Evolutionary conservation across 1,139 yeast genomes (phyloP).

Genomic region (Kurtzmaniella quercitrusa): DNA sequence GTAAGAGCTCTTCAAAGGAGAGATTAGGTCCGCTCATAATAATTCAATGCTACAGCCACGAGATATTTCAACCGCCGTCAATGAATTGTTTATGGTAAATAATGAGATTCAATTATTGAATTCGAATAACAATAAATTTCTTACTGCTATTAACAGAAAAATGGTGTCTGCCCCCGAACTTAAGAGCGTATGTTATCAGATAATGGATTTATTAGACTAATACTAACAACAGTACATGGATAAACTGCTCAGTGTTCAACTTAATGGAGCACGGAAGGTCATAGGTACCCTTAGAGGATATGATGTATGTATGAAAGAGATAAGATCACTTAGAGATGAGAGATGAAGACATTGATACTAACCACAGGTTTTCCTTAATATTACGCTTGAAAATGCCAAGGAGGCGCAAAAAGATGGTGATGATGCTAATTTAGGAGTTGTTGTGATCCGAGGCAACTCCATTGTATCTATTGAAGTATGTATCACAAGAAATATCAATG

Average conservation of each 20-base stretch:
- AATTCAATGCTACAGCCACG: too few relatives aligned
- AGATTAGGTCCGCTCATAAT: not conserved
- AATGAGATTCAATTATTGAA: too few relatives aligned
- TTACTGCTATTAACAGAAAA: not conserved
- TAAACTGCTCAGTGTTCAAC: conserved; percentile 62
- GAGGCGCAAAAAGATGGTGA: conserved; percentile 55
- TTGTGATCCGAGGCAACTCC: conserved; percentile 59
- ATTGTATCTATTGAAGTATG: conserved; percentile 54
- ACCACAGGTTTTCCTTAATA: conserved; percentile 55
- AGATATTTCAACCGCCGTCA: too few relatives aligned
- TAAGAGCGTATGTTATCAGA: conserved; percentile 31
- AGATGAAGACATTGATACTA: too few relatives aligned
- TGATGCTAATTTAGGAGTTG: conserved; percentile 51
- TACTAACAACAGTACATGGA: conserved; percentile 62
- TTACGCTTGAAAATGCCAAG: conserved; percentile 70
- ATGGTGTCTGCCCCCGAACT: conserved; percentile 69
- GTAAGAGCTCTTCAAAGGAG: not conserved
- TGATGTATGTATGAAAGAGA: conserved; percentile 45
- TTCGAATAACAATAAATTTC: too few relatives aligned
- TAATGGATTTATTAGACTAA: not conserved
- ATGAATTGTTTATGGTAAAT: not conserved
- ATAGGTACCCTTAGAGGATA: conserved; percentile 74
- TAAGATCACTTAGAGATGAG: too few relatives aligned
- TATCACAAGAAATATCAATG: conserved; percentile 8
- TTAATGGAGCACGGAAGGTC: conserved; percentile 71